Base-by-base conservation (phyloP, 805 yeast genomes). In the Teunomyces funiuensis region DNA sequence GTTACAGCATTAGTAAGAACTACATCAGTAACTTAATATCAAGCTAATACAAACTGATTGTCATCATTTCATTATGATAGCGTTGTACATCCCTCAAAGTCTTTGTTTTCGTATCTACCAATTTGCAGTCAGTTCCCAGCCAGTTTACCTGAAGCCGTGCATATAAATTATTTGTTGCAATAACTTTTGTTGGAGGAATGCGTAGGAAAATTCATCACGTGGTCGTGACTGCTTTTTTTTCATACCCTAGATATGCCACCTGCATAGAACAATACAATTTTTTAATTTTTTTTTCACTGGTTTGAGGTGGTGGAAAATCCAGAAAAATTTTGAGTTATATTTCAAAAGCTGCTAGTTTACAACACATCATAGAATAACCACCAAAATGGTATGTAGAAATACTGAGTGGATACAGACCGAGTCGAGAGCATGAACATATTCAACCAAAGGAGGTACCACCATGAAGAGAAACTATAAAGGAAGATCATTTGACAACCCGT, bases 401-500 rank as follows among this genome's bases (percentile, higher is more conserved):
- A 31, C 34, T 31, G 16, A 31, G 25, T 10, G 34, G 20, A 17
- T n/a, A 31, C 22, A 10, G 11, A 18, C 25, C 7, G 34, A 31
- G 34, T 31, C 19, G 34, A 33, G 26, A 22, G 37, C 20, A 31
- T 17, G 34, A 18, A 31, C 22, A n/a, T 19, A 18, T 15, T 34
- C 3, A 19, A 15, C 27, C 10, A 23, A 10, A 22, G 13, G 16
- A 15, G 5, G 20, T 25, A 34, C 19, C n/a, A n/a, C 28, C 15
- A 14, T 14, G 10, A 34, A 11, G 15, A 16, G 9, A 34, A 34
- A 10, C 9, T 4, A 28, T 8, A 6, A 16, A 15, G 31, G 18
- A 18, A 22, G n/a, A 15, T 2, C n/a, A 19, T 33, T 14, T 11
- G 15, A 10, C 27, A 16, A 19, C 74, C 72, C 86, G 86, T 65